These are phyloP conservation scores for Rosa rugosa DNA, from an alignment of 306 rosid genomes.

Conservation along the genomic window DNA sequence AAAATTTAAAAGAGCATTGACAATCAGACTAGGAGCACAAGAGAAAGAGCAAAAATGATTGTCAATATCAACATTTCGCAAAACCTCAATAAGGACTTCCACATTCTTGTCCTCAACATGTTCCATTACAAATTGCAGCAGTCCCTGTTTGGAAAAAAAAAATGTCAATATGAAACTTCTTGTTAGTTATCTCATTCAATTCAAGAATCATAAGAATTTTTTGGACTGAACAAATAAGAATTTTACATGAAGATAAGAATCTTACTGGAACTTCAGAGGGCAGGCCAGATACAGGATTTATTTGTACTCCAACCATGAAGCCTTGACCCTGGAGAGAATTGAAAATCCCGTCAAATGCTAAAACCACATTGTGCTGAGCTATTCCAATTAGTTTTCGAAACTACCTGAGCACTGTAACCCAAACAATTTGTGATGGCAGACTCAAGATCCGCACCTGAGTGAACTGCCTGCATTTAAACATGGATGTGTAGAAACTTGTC, in stretches of 20 bases:
- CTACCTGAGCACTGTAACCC: constrained; percentile 93
- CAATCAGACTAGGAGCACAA: constrained; percentile 18
- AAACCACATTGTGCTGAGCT: constrained; percentile 20
- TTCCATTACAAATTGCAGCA: constrained; percentile 68
- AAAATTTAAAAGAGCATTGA: constrained; percentile 22
- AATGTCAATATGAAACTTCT: constrained; percentile 17
- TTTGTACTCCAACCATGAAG: constrained; percentile 97
- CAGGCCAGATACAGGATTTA: constrained; percentile 88
- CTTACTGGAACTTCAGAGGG: constrained; percentile 85
- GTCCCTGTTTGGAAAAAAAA: constrained; percentile 44
- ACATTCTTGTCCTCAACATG: constrained; percentile 74
- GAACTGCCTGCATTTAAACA: constrained; percentile 75
- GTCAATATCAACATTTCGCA: constrained; percentile 27
- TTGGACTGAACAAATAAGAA: not conserved
- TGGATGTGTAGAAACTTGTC: constrained; percentile 19
- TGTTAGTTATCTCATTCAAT: constrained; percentile 9
- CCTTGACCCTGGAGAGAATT: constrained; percentile 84
- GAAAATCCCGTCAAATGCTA: constrained; percentile 25
- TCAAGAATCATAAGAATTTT: not conserved
- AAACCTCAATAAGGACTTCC: constrained; percentile 83
- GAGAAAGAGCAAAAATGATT: constrained; percentile 11
- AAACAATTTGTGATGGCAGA: constrained; percentile 80
- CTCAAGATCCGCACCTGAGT: constrained; percentile 98
- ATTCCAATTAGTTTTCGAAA: constrained; percentile 21
- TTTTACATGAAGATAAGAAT: constrained; percentile 30